Conservation (phyloP, 83 land plant genomes). For the Thuja plicata region DNA sequence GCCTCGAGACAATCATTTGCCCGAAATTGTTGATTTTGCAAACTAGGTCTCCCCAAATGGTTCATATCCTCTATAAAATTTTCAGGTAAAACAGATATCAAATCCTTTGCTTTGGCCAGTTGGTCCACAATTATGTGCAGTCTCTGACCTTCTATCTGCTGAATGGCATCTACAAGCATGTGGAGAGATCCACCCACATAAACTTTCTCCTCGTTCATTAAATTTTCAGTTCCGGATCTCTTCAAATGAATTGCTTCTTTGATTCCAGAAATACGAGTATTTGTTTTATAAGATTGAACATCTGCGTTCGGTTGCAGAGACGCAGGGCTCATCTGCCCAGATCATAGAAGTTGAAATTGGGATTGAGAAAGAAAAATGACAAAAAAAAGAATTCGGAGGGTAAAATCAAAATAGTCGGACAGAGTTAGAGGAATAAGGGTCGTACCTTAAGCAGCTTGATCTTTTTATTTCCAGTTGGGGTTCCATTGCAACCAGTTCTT, state of each 20-base stretch:
- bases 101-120: neutral
- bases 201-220: too few relatives aligned
- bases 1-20: neutral
- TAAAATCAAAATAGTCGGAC: neutral
- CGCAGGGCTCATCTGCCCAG: neutral
- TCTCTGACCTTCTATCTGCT: neutral
- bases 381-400: neutral
- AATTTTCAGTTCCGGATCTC: neutral
- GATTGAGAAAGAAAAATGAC: neutral
- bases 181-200: neutral
- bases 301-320: neutral
- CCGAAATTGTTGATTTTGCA: neutral
- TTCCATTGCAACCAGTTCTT: neutral
- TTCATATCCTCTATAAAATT: neutral
- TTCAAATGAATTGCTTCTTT: neutral
- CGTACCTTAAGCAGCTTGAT: neutral
- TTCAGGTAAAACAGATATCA: neutral
- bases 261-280: neutral
- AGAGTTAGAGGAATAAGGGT: neutral
- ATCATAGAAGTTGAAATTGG: neutral
- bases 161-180: conserved; percentile 1
- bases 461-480: neutral
- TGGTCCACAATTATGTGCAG: neutral
- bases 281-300: neutral
- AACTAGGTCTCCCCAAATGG: neutral